These are phyloP conservation scores for Macrophomina phaseolina DNA, from an alignment of 2,329 filamentous ascomycete genomes.

Conservation along the genomic window DNA sequence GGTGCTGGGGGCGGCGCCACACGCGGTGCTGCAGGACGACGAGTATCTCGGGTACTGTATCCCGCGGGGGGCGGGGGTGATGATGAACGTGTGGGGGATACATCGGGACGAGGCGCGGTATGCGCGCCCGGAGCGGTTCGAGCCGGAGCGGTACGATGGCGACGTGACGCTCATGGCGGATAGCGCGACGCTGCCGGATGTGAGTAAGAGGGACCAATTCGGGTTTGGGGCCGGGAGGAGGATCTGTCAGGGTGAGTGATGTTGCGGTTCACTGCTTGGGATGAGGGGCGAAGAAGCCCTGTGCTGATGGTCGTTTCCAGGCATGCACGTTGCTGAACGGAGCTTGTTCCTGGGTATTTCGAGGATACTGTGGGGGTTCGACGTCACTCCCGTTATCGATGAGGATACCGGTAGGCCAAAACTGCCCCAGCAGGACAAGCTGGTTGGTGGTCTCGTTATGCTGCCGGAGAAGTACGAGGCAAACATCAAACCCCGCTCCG, in stretches of 20 bases:
- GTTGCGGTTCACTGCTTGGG: too few relatives aligned
- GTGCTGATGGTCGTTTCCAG: background rate
- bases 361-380: constrained; percentile 28
- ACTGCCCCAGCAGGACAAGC: constrained; percentile 27
- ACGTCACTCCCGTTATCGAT: constrained; percentile 15
- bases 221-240: constrained; percentile 59
- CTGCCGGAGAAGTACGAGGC: constrained; percentile 33
- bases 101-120: constrained; percentile 35
- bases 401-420: background rate
- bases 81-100: constrained; percentile 44
- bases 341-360: constrained; percentile 27
- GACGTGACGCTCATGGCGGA: constrained; percentile 40
- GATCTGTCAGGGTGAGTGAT: constrained; percentile 55
- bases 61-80: constrained; percentile 44
- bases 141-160: constrained; percentile 32
- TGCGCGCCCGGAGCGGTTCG: constrained; percentile 30
- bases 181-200: constrained; percentile 43
- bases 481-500: constrained; percentile 31
- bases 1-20: constrained; percentile 36
- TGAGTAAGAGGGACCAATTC: constrained; percentile 53
- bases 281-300: too few relatives aligned
- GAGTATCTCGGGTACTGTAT: constrained; percentile 43
- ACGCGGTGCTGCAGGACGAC: constrained; percentile 37
- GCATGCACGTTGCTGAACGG: constrained; percentile 29
- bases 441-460: constrained; percentile 33